A percentile compares a stretch with the other conserved stretches of the same genome.
Evolutionary conservation across 345 rosid genomes (phyloP).

Genomic region (Salix dunnii): DNA sequence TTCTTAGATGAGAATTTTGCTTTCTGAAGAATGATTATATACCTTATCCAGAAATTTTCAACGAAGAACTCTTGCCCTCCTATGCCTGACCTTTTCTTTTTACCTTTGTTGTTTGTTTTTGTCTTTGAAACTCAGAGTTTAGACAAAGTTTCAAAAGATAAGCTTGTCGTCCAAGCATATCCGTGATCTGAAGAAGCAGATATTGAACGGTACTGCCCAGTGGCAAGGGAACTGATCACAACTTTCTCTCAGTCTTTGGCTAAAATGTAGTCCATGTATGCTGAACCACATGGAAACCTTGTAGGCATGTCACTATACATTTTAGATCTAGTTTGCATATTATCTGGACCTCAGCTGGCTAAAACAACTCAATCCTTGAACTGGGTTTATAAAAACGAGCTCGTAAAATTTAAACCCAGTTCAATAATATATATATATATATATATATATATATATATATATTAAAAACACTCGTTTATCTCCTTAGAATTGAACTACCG

Average conservation of each 20-base stretch:
- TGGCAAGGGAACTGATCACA: constrained; percentile 2
- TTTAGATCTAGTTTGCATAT: too few species aligned
- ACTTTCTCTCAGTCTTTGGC: constrained; percentile 25
- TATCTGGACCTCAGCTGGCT: too few species aligned
- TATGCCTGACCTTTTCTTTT: neutral
- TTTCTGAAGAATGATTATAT: neutral
- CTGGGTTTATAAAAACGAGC: too few species aligned
- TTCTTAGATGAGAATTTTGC: neutral
- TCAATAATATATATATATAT: too few species aligned
- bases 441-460: too few species aligned
- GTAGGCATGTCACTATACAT: constrained; percentile 16
- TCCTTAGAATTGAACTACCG: too few species aligned
- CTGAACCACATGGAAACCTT: constrained; percentile 32
- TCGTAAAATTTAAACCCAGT: too few species aligned
- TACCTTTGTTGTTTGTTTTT: neutral
- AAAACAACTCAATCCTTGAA: too few species aligned
- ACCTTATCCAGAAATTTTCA: neutral
- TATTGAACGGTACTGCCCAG: constrained; percentile 1
- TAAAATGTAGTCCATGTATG: constrained; percentile 21
- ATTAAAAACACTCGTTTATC: too few species aligned
- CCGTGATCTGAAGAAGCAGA: constrained; percentile 2
- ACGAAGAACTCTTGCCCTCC: neutral
- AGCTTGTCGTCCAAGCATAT: neutral
- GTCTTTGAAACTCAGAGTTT: neutral
- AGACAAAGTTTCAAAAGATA: neutral